Evolutionary conservation across 768 basidiomycete species (phyloP), one percentile per base, ranked within the genome.

Genomic region (Panellus pusillus): DNA sequence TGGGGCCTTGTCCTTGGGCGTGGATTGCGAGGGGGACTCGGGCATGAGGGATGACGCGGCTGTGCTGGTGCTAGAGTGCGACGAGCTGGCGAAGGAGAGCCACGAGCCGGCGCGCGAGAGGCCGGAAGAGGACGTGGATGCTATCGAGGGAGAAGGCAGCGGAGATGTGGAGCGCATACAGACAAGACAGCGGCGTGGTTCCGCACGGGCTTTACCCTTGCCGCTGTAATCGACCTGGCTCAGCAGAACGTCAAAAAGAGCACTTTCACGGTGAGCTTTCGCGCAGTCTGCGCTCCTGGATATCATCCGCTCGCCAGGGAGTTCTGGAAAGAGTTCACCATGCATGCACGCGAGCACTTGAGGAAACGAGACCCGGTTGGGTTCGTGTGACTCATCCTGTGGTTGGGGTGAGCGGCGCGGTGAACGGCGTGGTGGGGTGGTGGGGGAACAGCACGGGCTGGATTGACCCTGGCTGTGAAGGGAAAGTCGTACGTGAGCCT

Each of bases 401-500:
- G 3, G 29, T 31, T 15, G 37, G 11, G 52, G 42, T 6, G 45
- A n/a, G 19, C 18, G 51, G 47, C 43, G 55, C 24, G 35, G 45
- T n/a, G 24, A n/a, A 19, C 17, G 47, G 29, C 7, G 40, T 20
- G 28, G 32, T 28, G 28, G 50, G 37, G 47, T 44, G 46, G 41
- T 28, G 46, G 48, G 28, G 49, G 37, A 19, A 27, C 29, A 35
- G 32, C 32, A 11, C 58, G 58, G 5, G 55, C 44, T 24, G 24
- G 6, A 24, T 24, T 24, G 2, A 6, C 24, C 24, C 24, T 24
- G 24, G 6, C 24, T 7, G 59, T 57, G 18, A 61, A 61, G 4
- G 59, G 59, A 18, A 61, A 61, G 36, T 61, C 59, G 44, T 61
- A 61, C 3, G 52, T 54, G 52, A 56, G 51, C 37, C 40, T 53